Conservation (phyloP, 805 yeast genomes). For the Candida andamanensis region DNA sequence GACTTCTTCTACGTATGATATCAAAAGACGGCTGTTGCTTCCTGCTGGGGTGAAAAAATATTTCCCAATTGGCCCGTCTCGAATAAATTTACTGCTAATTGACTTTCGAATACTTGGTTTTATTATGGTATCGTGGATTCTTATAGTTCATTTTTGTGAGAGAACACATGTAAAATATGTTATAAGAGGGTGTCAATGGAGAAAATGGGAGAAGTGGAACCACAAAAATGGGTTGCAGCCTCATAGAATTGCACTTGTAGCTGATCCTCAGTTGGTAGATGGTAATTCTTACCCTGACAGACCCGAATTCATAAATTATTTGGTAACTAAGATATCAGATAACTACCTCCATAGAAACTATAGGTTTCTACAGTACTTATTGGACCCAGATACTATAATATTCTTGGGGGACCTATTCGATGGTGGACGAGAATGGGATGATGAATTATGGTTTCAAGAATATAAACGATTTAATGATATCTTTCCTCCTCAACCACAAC, state of each 20-base stretch:
- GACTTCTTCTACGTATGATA: too few relatives aligned
- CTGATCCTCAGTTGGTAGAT: constrained; percentile 95
- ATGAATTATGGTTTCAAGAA: constrained; percentile 63
- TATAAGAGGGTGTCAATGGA: constrained; percentile 46
- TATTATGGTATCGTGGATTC: constrained; percentile 22
- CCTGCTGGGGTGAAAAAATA: too few relatives aligned
- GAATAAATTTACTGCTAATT: too few relatives aligned
- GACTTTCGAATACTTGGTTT: too few relatives aligned
- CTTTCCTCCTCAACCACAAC: constrained; percentile 52
- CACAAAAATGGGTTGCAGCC: constrained; percentile 18
- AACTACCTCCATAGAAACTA: constrained; percentile 76
- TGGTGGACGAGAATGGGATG: constrained; percentile 87
- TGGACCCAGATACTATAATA: constrained; percentile 71
- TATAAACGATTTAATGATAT: constrained; percentile 60
- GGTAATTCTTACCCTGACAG: constrained; percentile 79
- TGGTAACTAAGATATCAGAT: constrained; percentile 66
- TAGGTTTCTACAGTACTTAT: constrained; percentile 46
- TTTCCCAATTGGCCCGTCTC: too few relatives aligned
- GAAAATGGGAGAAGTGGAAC: constrained; percentile 66
- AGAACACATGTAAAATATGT: constrained; percentile 22
- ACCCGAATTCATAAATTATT: constrained; percentile 42
- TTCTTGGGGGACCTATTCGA: constrained; percentile 92
- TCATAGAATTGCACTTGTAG: constrained; percentile 56
- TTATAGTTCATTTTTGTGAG: constrained; percentile 27
- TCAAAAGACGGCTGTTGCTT: too few relatives aligned